phyloP scores from a whole-genome alignment of 768 basidiomycete species.

The Hemileccinum impolitum region DNA sequence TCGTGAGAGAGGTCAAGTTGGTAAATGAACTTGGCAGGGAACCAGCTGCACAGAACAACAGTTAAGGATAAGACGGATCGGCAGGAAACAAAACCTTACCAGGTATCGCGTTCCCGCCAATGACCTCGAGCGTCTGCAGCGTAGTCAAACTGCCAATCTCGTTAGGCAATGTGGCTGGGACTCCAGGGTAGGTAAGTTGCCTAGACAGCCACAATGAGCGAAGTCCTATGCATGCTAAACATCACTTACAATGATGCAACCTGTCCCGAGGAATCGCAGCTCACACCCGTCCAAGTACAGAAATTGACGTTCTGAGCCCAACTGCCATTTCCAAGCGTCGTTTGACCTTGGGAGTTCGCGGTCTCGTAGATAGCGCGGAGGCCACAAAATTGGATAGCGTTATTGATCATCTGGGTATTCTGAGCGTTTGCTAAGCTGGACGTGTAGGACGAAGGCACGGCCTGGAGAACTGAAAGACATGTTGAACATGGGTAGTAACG shows the following conservation, averaged over 20 bases:
- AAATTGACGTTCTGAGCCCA: conserved; percentile 46
- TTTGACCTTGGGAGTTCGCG: conserved; percentile 35
- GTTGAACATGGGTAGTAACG: conserved; percentile 44
- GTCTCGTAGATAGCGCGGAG: conserved; percentile 42
- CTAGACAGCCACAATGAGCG: conserved; percentile 15
- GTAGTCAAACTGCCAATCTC: conserved; percentile 40
- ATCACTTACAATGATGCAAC: conserved; percentile 41
- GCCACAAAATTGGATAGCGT: conserved; percentile 47
- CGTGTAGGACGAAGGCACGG: conserved; percentile 35
- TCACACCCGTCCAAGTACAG: conserved; percentile 47
- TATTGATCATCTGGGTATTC: conserved; percentile 30
- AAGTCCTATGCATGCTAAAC: neutral
- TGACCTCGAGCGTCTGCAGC: conserved; percentile 36
- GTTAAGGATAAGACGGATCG: neutral
- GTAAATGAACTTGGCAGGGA: conserved; percentile 38
- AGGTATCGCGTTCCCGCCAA: conserved; percentile 42
- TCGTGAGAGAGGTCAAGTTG: conserved; percentile 35
- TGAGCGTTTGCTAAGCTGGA: conserved; percentile 30
- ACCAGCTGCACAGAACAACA: conserved; percentile 33
- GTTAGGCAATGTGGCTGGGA: conserved; percentile 42
- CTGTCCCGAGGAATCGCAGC: conserved; percentile 39
- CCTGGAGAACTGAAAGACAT: conserved; percentile 40
- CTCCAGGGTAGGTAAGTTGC: conserved; percentile 42
- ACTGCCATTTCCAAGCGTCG: conserved; percentile 37
- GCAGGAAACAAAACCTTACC: conserved; percentile 28